Evolutionary conservation across 2,329 filamentous ascomycete species (phyloP).

Genomic region (Aspergillus novofumigatus): DNA sequence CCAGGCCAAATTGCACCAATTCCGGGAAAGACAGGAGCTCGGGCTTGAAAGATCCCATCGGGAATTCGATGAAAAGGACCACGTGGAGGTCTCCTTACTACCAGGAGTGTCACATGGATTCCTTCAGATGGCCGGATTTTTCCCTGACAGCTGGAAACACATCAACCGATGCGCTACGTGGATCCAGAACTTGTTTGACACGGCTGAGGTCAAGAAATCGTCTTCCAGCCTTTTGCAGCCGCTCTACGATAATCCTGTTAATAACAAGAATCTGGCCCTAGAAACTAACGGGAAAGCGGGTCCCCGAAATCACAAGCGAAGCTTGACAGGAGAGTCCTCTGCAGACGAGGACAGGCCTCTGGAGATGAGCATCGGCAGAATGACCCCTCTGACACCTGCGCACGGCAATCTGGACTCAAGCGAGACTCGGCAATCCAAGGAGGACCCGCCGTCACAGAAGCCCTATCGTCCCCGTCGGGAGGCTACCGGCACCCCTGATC

Average conservation of each 20-base stretch:
- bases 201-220: constrained; percentile 17
- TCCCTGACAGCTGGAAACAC: constrained; percentile 85
- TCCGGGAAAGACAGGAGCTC: constrained; percentile 53
- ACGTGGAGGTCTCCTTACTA: constrained; percentile 77
- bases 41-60: constrained; percentile 52
- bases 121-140: constrained; percentile 82
- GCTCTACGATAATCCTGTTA: background rate
- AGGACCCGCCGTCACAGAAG: background rate
- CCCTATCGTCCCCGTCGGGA: background rate
- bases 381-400: constrained; percentile 19
- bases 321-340: constrained; percentile 55
- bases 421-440: background rate
- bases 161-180: constrained; percentile 74
- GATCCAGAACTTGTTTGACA: constrained; percentile 71
- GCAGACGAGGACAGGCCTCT: constrained; percentile 77
- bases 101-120: constrained; percentile 93
- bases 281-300: constrained; percentile 4
- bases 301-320: constrained; percentile 44
- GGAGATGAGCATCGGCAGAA: constrained; percentile 66
- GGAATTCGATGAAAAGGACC: constrained; percentile 67
- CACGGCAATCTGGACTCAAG: constrained; percentile 20
- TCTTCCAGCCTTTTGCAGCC: constrained; percentile 16
- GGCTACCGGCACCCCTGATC: background rate
- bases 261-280: constrained; percentile 5
- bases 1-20: constrained; percentile 64